Percentiles rank a stretch among this genome's conserved stretches.
Conservation (phyloP, 2,329 filamentous ascomycete species). For the Sordariomycetes sp. region DNA sequence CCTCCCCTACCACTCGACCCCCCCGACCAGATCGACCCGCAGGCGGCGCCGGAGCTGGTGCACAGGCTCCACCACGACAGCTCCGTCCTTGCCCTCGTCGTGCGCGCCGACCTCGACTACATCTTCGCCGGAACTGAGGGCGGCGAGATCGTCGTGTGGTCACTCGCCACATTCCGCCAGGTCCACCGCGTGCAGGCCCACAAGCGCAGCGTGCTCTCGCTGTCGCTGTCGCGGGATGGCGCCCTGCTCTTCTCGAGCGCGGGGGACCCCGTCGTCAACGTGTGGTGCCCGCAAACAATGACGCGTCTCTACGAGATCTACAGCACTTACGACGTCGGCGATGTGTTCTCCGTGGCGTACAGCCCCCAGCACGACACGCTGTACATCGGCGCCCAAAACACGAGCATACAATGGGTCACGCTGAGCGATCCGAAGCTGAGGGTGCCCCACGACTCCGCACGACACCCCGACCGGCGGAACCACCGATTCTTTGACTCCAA, state of each 20-base stretch:
- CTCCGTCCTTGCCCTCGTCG: conserved; percentile 69
- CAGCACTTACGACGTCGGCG: conserved; percentile 85
- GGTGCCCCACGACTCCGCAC: conserved; percentile 47
- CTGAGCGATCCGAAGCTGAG: conserved; percentile 49
- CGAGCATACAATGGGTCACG: conserved; percentile 85
- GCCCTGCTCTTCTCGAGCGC: conserved; percentile 80
- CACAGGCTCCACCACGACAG: conserved; percentile 67
- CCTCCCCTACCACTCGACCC: background rate
- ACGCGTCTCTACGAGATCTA: conserved; percentile 78
- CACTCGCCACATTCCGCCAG: conserved; percentile 74
- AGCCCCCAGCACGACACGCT: conserved; percentile 67
- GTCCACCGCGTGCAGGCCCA: conserved; percentile 74
- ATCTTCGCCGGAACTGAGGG: conserved; percentile 90
- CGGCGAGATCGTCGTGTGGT: conserved; percentile 88
- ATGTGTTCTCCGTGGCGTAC: conserved; percentile 91
- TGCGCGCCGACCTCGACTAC: conserved; percentile 62
- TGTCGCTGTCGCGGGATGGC: conserved; percentile 66
- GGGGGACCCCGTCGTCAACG: conserved; percentile 86
- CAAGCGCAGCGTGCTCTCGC: conserved; percentile 76
- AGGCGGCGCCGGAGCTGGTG: conserved; percentile 43
- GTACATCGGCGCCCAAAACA: conserved; percentile 89
- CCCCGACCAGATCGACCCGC: conserved; percentile 8
- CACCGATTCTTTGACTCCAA: conserved; percentile 90
- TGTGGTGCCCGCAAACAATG: conserved; percentile 73
- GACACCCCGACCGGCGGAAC: conserved; percentile 62